Base-by-base conservation (phyloP, 352 stramenopile genomes). In the Pythium utonaiense region DNA sequence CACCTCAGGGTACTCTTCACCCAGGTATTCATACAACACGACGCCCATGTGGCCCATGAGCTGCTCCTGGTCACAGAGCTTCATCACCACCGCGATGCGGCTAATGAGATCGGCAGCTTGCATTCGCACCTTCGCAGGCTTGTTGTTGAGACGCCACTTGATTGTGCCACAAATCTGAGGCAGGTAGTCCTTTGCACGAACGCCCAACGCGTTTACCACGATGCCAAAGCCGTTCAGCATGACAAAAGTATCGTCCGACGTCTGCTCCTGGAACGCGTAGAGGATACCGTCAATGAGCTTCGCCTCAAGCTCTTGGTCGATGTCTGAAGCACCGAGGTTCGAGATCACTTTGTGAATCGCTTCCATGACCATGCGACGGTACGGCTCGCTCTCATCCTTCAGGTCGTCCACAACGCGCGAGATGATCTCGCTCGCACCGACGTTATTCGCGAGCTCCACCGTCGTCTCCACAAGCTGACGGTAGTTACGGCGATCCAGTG, bases 111-210 rank as follows among this genome's bases (percentile, higher is more conserved):
- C 98, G 6, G 98, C 97, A 8, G 98, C 97, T 73, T 99, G 98
- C 96, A 99, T 99, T 49, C 98, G 90, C 22, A 99, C 97, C 67
- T 97, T 98, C 1, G 97, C 95, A 45, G 93, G 90, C 66, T 99
- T 99, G 80, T 99, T 99, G 74, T 99, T 99, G 21, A 99, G 66
- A 6, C 98, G 89, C 96, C 96, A 99, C 79, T 99, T 99, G 76
- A 99, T 98, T 0, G 95, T 99, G 55, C 94, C 96, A 56, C 91
- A 98, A 70, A 99, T 99, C 76, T 99, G 96, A 27, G 97, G 96
- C 36, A 99, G 64, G 65, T 99, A 99, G 57, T 98, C 96, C 79
- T 99, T 99, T 47, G 95, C 96, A 24, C 98, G 87, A 52, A 98
- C 85, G 5, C 98, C 98, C 7, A 99, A 71, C 28, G 97, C 96